Percentiles rank a stretch among this genome's conserved stretches.
Evolutionary conservation across 2,329 filamentous ascomycete genomes (phyloP).

Genomic region (Talaromyces piceae): DNA sequence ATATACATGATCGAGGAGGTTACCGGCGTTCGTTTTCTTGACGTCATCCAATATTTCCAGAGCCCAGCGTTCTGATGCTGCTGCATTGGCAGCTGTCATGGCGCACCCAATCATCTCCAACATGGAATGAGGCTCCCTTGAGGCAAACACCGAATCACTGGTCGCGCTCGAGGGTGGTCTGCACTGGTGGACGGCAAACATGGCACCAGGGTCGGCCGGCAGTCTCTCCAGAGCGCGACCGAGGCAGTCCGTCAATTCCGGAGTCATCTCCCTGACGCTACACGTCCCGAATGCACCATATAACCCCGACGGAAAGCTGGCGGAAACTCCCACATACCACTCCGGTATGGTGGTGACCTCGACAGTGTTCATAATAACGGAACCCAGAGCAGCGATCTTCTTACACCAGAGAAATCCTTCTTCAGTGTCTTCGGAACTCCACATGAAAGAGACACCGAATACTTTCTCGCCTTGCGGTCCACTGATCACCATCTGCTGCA

Average conservation of each 20-base stretch:
- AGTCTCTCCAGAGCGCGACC: constrained; percentile 16
- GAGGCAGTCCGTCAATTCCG: constrained; percentile 19
- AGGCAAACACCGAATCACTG: constrained; percentile 23
- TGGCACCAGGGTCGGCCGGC: constrained; percentile 18
- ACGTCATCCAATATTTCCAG: constrained; percentile 21
- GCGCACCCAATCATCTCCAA: constrained; percentile 29
- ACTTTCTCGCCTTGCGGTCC: constrained; percentile 23
- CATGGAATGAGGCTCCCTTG: constrained; percentile 26
- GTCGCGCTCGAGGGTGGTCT: not conserved
- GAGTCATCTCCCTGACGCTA: constrained; percentile 19
- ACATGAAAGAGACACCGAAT: constrained; percentile 23
- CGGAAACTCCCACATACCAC: constrained; percentile 15
- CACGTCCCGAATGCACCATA: constrained; percentile 10
- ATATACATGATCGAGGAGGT: constrained; percentile 13
- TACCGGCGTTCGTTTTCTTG: not conserved
- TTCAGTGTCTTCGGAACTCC: constrained; percentile 26
- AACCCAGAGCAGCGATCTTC: constrained; percentile 11
- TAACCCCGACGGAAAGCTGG: constrained; percentile 1
- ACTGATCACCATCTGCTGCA: constrained; percentile 21
- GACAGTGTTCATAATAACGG: constrained; percentile 7
- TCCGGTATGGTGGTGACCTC: constrained; percentile 13
- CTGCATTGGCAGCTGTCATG: constrained; percentile 16
- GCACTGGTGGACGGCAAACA: constrained; percentile 26
- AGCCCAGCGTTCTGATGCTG: constrained; percentile 20
- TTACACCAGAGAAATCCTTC: constrained; percentile 22